Base-by-base conservation (phyloP, 805 yeast genomes). In the Sugiyamaella mastotermitis region DNA sequence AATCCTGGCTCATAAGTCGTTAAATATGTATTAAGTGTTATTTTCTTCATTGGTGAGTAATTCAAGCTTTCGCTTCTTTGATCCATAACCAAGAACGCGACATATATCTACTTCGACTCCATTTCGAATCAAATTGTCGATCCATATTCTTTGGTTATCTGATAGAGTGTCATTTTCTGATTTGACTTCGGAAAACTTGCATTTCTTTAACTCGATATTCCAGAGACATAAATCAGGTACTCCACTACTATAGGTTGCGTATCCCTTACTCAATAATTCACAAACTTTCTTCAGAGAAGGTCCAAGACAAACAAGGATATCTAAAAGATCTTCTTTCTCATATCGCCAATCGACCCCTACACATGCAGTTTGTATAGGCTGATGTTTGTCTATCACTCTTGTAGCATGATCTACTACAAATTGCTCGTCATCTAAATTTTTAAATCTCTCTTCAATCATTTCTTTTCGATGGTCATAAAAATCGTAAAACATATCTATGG, bases 191-290 rank as follows among this genome's bases (percentile, higher is more conserved):
- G 55, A 57, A 42, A 58, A 48, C 42, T 48, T 49, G 17, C 55
- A 46, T 21, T 29, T 29, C 18, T 31, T 28, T 27, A 32, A 25
- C 5, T 42, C 42, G 6, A 27, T 21, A 11, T 49, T 46, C 61
- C 62, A 60, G 15, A 61, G 39, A 17, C 61, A 58, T 27, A 62
- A 42, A 39, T 62, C 68, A 0, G 67, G 65, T 42, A 58, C 50
- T 9, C 68, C 68, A 1, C 60, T 45, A 5, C 47, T 21, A 30
- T 51, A 49, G 23, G 39, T 40, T 8, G 45, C 24, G 35, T 57
- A 58, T 33, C 56, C 48, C 32, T 42, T 42, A 23, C 50, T 40
- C 9, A 52, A 43, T 9, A 42, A 23, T 11, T 30, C 27, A 35
- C 57, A 55, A n/a, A 54, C 45, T 13, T 26, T 21, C 4, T 44